Base-by-base conservation (phyloP, 2,329 filamentous ascomycete genomes). In the Monosporascus sp. region DNA sequence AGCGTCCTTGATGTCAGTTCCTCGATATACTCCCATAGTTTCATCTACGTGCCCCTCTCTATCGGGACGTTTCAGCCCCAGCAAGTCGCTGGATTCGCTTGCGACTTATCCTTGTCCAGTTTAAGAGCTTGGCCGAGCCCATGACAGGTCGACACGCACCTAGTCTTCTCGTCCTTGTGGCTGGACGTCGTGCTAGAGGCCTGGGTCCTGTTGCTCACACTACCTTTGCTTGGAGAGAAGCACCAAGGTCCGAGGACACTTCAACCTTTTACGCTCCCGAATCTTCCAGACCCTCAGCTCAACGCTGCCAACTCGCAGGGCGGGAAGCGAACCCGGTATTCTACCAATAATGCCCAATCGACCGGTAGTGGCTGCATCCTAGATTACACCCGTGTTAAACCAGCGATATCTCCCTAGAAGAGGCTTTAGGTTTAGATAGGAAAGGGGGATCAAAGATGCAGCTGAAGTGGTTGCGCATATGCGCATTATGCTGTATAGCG, bases 401-500 rank as follows among this genome's bases (percentile, higher is more conserved):
- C 48, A 44, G 1, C 15, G 18, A 45, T 55, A 35, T 35, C 31
- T 35, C 31, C 27, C 31, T 35, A 35, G 9, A 35, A 44, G 37
- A 57, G 50, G 50, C 6, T 41, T 20, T 7, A 11, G 17, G 17
- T 3, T 41, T 18, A 11, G 3, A 18, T 5, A 41, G n/a, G 11
- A n/a, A 17, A 31, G 6, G 43, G 22, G 2, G 6, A 17, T 31
- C 31, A 50, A 54, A 18, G 11, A 76, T 75, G 75, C 55, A 69
- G 49, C 57, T 59, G 24, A 68, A 60, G 53, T 63, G 68, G 55
- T 53, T 60, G 51, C 66, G 65, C 47, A 51, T 72, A 44, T 72
- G 67, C 67, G 67, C 67, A 37, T 57, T 76, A 45, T 58, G 78
- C 52, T 72, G 69, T 58, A 60, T 77, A 22, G 48, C 70, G 4